These are phyloP conservation scores for Ustilago hordei DNA, from an alignment of 1,284 basidiomycete species.

Conservation along the genomic window DNA sequence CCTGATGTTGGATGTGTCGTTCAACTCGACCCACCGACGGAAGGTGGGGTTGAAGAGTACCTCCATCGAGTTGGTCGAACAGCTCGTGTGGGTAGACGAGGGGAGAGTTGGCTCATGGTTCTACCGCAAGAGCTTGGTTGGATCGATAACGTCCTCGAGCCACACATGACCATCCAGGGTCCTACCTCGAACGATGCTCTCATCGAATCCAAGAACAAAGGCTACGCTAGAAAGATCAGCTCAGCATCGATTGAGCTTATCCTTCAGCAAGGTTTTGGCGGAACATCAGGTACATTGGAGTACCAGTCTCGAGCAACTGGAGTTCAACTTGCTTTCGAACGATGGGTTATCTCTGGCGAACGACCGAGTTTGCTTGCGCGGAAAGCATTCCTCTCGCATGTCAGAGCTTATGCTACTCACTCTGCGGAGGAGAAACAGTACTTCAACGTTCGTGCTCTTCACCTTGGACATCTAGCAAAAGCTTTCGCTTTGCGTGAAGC, in stretches of 20 bases:
- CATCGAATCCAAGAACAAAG: slow-evolving; percentile 20
- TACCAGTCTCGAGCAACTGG: slow-evolving; percentile 93
- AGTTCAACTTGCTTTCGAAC: slow-evolving; percentile 92
- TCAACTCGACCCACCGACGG: slow-evolving; percentile 96
- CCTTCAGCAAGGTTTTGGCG: slow-evolving; percentile 81
- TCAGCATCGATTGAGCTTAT: slow-evolving; percentile 48
- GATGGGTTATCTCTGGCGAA: slow-evolving; percentile 85
- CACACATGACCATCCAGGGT: slow-evolving; percentile 36
- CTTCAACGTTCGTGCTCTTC: slow-evolving; percentile 92
- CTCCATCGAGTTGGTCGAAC: slow-evolving; percentile 97
- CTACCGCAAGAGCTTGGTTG: slow-evolving; percentile 86
- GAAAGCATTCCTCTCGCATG: slow-evolving; percentile 88
- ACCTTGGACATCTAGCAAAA: slow-evolving; percentile 96
- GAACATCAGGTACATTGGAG: slow-evolving; percentile 72
- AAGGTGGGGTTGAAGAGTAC: slow-evolving; percentile 95
- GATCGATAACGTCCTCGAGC: slow-evolving; percentile 81
- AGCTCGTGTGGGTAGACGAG: slow-evolving; percentile 87
- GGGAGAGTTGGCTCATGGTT: slow-evolving; percentile 93
- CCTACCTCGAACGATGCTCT: slow-evolving; percentile 1
- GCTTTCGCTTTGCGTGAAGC: slow-evolving; percentile 94
- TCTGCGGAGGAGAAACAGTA: slow-evolving; percentile 93
- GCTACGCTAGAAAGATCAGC: slow-evolving; percentile 28
- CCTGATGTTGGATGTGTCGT: slow-evolving; percentile 93
- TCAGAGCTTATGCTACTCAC: slow-evolving; percentile 97
- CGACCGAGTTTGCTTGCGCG: slow-evolving; percentile 84